Base-by-base conservation (phyloP, 495 filamentous ascomycete species). In the Bacidia rubella region DNA sequence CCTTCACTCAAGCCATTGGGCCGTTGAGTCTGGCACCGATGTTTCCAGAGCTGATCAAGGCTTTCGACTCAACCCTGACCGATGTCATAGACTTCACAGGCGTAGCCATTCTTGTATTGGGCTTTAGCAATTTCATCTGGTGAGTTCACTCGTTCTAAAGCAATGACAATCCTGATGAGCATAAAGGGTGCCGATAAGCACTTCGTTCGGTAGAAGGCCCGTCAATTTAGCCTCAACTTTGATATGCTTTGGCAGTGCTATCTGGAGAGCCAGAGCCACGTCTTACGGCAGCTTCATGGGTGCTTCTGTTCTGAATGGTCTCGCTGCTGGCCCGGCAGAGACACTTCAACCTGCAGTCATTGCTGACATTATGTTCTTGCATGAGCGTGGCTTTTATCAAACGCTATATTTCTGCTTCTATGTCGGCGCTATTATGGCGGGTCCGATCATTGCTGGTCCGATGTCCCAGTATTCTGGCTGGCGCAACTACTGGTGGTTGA, bases 81-180 rank as follows among this genome's bases (percentile, higher is more conserved):
- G 65, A 68, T 40, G 76, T 70, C 0, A 60, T 72, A 19, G 67
- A 70, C 32, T 70, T 72, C 44, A 79, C 78, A 24, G 79, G 80
- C n/a, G 70, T 80, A 9, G 74, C 73, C 43, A 82, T 81, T 49
- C 61, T 82, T 25, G 75, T 81, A 0, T 66, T 82, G 1, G 80
- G 79, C 0, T 81, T 80, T 55, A 77, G 75, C 51, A 82, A 81
- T 52, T 82, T 81, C 62, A 67, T 83, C 58, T 78, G 77, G 69
- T 70, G 57, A 26, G 54, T 10, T 15, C 45, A 0, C 22, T 10
- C n/a, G 35, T 25, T 11, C 17, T 17, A 11, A 17, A 15, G 5
- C 29, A 35, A 15, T 7, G 15, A 15, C 5, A 15, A 35, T 35
- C 5, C 15, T 35, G 15, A 35, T 15, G 29, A 7, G 15, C 5